Evolutionary conservation across 2,329 filamentous ascomycete genomes (phyloP), one percentile per base, ranked within the genome.

Genomic region (Claviceps sp.): DNA sequence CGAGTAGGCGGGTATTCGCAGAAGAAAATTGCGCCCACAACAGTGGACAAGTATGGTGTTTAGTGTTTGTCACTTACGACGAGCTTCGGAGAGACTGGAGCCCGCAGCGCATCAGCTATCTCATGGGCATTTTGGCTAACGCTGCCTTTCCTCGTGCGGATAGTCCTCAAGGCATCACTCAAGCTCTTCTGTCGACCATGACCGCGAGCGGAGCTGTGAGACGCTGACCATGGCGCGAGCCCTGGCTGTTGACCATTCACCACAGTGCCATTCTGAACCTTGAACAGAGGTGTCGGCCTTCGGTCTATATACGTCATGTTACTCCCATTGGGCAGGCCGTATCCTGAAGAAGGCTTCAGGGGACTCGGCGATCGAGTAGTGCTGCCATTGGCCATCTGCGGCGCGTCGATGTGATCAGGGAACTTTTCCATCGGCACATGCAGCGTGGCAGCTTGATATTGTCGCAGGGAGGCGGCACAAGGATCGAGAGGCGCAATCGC

Each of bases 61-160:
- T 11, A 4, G 18, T 42, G 24, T 8, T 18, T 26, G 5, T 26
- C 9, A 60, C 65, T 57, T 85, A 96, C 91, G 67, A 95, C 81
- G 57, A 97, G 80, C 68, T 77, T 89, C 55, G 87, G 84, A 14
- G 91, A 97, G 36, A 98, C 77, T 5, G 93, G 93, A 41, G 90
- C 91, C 63, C 85, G 87, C 54, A 98, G 77, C 50, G 90, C 89
- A 67, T 93, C 88, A 45, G 89, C 90, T 61, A 98, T 81, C 68
- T 97, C 91, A 55, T 94, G 88, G 51, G 89, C 90, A 70, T 95
- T 95, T 65, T 91, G 87, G 70, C 84, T 90, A 61, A 96, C 84
- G 66, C 90, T 97, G 49, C 81, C 87, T 61, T 84, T 87, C 61
- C 89, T 78, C 40, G 79, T 83, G 58, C 89, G 77, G 60, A 96